Evolutionary conservation across 768 basidiomycete species (phyloP).

Genomic region (Guyanaporus albipodus): DNA sequence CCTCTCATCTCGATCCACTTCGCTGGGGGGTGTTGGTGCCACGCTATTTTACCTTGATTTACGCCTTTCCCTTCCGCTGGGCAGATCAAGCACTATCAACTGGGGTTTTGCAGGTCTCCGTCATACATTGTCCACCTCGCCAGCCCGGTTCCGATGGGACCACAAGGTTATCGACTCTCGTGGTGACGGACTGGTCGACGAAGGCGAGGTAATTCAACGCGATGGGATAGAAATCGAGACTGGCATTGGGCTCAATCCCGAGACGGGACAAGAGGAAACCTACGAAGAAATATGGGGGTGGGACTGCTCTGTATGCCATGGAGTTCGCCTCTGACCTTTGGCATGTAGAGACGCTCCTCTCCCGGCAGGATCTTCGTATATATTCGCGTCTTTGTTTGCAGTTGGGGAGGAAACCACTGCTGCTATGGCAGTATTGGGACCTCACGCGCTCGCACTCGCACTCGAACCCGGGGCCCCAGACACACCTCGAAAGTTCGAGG

Average conservation of each 20-base stretch:
- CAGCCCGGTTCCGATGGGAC: constrained; percentile 17
- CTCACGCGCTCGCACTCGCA: constrained; percentile 23
- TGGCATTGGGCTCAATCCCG: constrained; percentile 21
- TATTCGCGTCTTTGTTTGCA: constrained; percentile 21
- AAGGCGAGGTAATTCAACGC: constrained; percentile 17
- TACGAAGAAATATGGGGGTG: constrained; percentile 27
- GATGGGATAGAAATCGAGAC: constrained; percentile 25
- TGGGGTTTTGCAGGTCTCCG: constrained; percentile 26
- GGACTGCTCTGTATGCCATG: background rate
- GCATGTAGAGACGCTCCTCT: constrained; percentile 19
- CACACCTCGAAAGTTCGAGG: constrained; percentile 4
- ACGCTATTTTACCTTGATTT: constrained; percentile 25
- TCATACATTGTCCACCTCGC: constrained; percentile 17
- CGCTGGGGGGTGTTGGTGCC: constrained; percentile 9
- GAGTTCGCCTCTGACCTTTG: background rate
- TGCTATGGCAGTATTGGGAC: constrained; percentile 23
- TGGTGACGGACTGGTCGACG: constrained; percentile 9
- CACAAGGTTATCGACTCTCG: constrained; percentile 22
- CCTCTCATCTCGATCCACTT: constrained; percentile 25
- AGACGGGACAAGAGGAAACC: constrained; percentile 13
- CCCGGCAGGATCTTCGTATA: constrained; percentile 9
- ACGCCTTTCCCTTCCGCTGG: constrained; percentile 23
- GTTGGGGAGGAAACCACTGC: constrained; percentile 12
- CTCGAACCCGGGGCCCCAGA: constrained; percentile 2
- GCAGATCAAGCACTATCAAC: constrained; percentile 12